These are phyloP conservation scores for Mallotus japonicus DNA, from an alignment of 441 rosid species.

Conservation along the genomic window DNA sequence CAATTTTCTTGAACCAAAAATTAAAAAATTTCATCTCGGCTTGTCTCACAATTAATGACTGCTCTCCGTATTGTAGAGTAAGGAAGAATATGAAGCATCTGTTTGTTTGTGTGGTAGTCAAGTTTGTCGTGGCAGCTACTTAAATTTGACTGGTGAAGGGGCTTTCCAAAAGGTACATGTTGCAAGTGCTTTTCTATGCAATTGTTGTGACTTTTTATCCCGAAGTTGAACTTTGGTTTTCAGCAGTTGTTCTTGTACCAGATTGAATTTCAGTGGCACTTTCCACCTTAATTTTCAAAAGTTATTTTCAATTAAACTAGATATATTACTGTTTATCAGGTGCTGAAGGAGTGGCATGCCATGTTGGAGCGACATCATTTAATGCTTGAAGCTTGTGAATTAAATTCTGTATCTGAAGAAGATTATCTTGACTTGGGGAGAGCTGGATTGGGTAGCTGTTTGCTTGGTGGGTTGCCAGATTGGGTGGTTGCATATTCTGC, in stretches of 20 bases:
- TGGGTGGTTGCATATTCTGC: slow-evolving; percentile 97
- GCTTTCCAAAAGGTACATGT: slow-evolving; percentile 84
- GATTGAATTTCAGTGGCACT: slow-evolving; percentile 8
- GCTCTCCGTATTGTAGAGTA: slow-evolving; percentile 61
- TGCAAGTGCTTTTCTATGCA: too few species aligned
- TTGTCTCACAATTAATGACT: slow-evolving; percentile 25
- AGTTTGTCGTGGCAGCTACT: slow-evolving; percentile 99
- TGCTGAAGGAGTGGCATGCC: slow-evolving; percentile 92
- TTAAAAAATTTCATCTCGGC: neutral
- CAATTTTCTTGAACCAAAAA: slow-evolving; percentile 16
- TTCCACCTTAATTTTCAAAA: slow-evolving; percentile 1
- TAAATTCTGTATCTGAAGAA: slow-evolving; percentile 85
- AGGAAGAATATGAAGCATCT: slow-evolving; percentile 99
- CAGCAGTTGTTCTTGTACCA: too few species aligned
- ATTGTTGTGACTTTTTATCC: too few species aligned
- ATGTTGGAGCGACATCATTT: slow-evolving; percentile 76
- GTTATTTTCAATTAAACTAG: slow-evolving; percentile 15
- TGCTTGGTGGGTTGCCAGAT: slow-evolving; percentile 97
- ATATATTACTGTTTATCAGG: slow-evolving; percentile 42
- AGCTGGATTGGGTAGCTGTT: slow-evolving; percentile 97
- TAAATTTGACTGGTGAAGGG: slow-evolving; percentile 99
- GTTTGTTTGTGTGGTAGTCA: slow-evolving; percentile 99
- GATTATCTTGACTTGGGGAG: slow-evolving; percentile 96
- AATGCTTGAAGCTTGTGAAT: slow-evolving; percentile 90
- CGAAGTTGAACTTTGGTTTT: neutral